phyloP scores from a whole-genome alignment of 768 basidiomycete genomes.

The Termitomyces sp. region DNA sequence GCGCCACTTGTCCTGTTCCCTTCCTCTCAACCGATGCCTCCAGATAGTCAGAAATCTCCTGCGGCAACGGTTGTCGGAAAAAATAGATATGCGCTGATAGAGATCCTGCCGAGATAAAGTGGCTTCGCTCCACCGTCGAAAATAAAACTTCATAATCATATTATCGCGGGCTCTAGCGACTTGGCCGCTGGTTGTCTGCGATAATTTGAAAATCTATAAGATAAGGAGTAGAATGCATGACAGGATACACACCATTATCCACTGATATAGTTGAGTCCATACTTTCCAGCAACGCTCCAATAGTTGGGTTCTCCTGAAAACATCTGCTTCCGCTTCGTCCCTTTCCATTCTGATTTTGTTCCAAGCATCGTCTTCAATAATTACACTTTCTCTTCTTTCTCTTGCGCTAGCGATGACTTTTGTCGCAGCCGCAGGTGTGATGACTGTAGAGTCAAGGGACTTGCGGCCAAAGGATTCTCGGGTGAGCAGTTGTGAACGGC shows the following conservation, averaged over 20 bases:
- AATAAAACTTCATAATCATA: constrained; percentile 52
- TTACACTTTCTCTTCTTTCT: constrained; percentile 44
- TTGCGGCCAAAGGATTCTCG: constrained; percentile 17
- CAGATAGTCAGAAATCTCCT: constrained; percentile 45
- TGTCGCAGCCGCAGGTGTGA: constrained; percentile 24
- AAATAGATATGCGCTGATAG: constrained; percentile 37
- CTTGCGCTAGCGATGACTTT: constrained; percentile 28
- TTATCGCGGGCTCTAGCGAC: constrained; percentile 66
- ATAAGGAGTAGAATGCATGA: not conserved
- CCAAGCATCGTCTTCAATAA: constrained; percentile 77
- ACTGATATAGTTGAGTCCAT: constrained; percentile 68
- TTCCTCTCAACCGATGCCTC: constrained; percentile 52
- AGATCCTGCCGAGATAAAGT: constrained; percentile 34
- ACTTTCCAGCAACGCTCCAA: constrained; percentile 71
- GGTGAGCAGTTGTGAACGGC: constrained; percentile 16
- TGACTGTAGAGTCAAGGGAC: constrained; percentile 14
- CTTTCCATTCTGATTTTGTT: constrained; percentile 68
- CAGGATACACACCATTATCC: constrained; percentile 62
- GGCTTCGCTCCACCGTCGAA: constrained; percentile 61
- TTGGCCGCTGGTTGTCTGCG: constrained; percentile 69
- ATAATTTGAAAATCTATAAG: not conserved
- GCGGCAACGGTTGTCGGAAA: constrained; percentile 44
- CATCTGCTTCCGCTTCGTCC: constrained; percentile 70
- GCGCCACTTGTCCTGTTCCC: constrained; percentile 58
- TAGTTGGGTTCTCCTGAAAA: constrained; percentile 59